Evolutionary conservation across 2,329 filamentous ascomycete species (phyloP).

Genomic region (Penicillium sp.): DNA sequence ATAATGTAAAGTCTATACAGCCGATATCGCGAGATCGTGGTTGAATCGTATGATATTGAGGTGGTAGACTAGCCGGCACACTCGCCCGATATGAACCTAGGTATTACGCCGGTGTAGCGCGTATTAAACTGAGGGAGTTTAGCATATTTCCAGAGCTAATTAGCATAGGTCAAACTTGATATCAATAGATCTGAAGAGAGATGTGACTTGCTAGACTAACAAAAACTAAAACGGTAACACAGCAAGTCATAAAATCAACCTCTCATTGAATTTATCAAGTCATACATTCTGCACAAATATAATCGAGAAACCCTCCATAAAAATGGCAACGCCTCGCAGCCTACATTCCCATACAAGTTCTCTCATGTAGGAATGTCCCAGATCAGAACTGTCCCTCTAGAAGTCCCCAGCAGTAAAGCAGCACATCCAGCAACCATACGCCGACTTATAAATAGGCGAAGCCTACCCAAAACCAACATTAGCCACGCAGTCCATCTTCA

Average conservation of each 20-base stretch:
- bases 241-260: neutral
- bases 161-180: too few relatives aligned
- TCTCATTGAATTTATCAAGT: neutral
- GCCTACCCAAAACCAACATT: slow-evolving; percentile 6
- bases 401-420: slow-evolving; percentile 14
- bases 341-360: neutral
- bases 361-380: neutral
- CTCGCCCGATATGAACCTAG: too few relatives aligned
- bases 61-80: too few relatives aligned
- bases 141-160: too few relatives aligned
- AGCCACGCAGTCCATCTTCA: neutral
- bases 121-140: too few relatives aligned
- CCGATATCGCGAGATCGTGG: too few relatives aligned
- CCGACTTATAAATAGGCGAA: slow-evolving; percentile 5
- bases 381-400: neutral
- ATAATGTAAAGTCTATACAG: too few relatives aligned
- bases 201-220: neutral
- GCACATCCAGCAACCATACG: slow-evolving; percentile 8
- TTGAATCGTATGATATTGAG: too few relatives aligned
- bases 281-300: neutral
- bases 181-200: too few relatives aligned
- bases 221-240: neutral
- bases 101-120: too few relatives aligned
- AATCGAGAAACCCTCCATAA: neutral
- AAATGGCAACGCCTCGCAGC: neutral